Evolutionary conservation across 306 rosid genomes (phyloP), one percentile per base, ranked within the genome.

Genomic region (Vigna unguiculata): DNA sequence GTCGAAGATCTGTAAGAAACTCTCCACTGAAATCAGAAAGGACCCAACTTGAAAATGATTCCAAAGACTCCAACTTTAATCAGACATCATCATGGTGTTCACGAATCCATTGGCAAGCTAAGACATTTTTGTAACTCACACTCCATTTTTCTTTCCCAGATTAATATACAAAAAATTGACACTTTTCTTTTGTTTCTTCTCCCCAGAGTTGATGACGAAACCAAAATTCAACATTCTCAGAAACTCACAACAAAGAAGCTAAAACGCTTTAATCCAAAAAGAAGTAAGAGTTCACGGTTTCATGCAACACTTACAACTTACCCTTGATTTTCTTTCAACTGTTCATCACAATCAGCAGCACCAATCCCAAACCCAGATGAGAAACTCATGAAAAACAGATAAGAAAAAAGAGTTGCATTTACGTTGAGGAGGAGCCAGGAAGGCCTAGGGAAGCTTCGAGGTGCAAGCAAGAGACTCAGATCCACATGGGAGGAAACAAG

Each of bases 401-500:
- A n/a, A 62, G 15, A 60, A 11, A 72, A 70, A 43, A 71, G 64
- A 64, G 75, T 2, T 15, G 54, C 45, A 55, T 25, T 82, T 47
- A 19, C 22, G 71, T 36, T 41, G 75, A 76, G 61, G 76, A 60
- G 62, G 48, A 21, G 32, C 76, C 67, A 80, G 20, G 67, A 69
- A 69, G 16, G 57, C 51, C 69, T 72, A 61, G 10, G 69, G 51
- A 78, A 78, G 59, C n/a, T 53, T 69, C 54, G 75, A 75, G 81
- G 69, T 45, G 47, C 57, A 81, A 81, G 84, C 41, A 81, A 81
- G 84, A 81, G 80, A 79, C 70, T 80, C 80, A 88, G 89, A 91
- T 84, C 89, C 92, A 84, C 46, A 24, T 65, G 67, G 67, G 69
- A 51, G 47, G 78, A 73, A 73, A 65, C 30, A 69, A 55, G 17